These are phyloP conservation scores for Wolfiporia cocos DNA, from an alignment of 1,284 basidiomycete genomes.

Conservation along the genomic window DNA sequence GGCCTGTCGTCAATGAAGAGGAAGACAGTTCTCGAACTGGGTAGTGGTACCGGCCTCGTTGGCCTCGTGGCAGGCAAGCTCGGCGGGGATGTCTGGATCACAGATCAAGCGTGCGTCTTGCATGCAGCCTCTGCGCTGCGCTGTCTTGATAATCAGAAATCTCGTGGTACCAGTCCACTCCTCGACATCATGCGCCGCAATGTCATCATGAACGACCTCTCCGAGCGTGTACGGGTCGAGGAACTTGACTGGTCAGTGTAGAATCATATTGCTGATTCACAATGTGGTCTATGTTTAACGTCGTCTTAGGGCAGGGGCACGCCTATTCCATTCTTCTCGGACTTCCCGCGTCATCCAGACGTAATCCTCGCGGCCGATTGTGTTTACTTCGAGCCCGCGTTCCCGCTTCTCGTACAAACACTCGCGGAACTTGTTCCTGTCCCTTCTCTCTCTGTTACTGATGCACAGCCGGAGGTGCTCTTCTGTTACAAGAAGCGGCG, in stretches of 20 bases:
- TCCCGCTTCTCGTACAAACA: constrained; percentile 82
- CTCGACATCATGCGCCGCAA: constrained; percentile 74
- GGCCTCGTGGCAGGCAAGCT: constrained; percentile 77
- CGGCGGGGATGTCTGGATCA: constrained; percentile 67
- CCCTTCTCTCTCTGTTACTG: constrained; percentile 20
- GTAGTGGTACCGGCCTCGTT: constrained; percentile 87
- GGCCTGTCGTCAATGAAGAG: constrained; percentile 39
- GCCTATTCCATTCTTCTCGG: constrained; percentile 30
- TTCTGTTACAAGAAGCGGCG: constrained; percentile 95
- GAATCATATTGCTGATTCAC: too few species aligned
- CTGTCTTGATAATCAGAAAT: constrained; percentile 1
- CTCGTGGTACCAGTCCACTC: constrained; percentile 47
- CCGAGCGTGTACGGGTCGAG: constrained; percentile 44
- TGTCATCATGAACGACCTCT: constrained; percentile 56
- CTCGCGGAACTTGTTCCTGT: constrained; percentile 54
- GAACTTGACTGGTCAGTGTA: constrained; percentile 74
- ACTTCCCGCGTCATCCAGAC: constrained; percentile 48
- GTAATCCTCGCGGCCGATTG: constrained; percentile 87
- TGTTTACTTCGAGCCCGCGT: constrained; percentile 94
- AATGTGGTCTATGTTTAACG: too few species aligned
- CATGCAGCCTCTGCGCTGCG: not conserved
- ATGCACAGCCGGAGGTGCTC: constrained; percentile 68
- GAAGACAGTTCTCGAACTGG: constrained; percentile 74
- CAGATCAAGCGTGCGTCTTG: constrained; percentile 79
- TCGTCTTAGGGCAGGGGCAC: constrained; percentile 52